These are phyloP conservation scores for Potentilla sterilis DNA, from an alignment of 306 rosid genomes.

Conservation along the genomic window DNA sequence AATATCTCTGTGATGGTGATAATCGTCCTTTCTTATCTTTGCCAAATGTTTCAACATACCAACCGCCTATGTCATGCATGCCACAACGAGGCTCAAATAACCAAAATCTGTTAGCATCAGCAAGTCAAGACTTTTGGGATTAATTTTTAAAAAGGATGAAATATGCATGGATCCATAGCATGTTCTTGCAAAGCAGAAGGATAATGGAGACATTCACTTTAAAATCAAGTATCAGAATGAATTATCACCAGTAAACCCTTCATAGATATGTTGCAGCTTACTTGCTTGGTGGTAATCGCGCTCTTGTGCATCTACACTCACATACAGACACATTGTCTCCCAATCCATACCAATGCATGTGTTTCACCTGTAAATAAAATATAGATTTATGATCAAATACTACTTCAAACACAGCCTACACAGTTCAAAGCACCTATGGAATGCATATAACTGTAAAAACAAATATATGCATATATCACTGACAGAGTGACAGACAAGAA, in stretches of 20 bases:
- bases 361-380: conserved; percentile 70
- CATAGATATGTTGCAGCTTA: conserved; percentile 36
- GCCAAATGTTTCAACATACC: conserved; percentile 94
- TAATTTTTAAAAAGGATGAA: neutral
- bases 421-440: neutral
- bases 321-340: conserved; percentile 74
- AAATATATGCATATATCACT: neutral
- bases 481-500: neutral
- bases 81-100: conserved; percentile 97
- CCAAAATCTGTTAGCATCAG: conserved; percentile 71
- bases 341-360: conserved; percentile 85
- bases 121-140: conserved; percentile 19
- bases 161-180: conserved; percentile 11
- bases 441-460: neutral
- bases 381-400: neutral
- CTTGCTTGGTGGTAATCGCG: conserved; percentile 93
- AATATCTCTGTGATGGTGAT: conserved; percentile 63
- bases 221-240: conserved; percentile 16
- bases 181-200: conserved; percentile 23
- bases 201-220: conserved; percentile 10
- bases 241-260: neutral
- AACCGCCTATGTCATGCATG: conserved; percentile 90
- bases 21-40: conserved; percentile 75
- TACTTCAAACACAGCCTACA: neutral
- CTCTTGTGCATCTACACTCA: conserved; percentile 94